A percentile compares a stretch with the other conserved stretches of the same genome.
Evolutionary conservation across 306 rosid genomes (phyloP).

Genomic region (Begonia masoniana): DNA sequence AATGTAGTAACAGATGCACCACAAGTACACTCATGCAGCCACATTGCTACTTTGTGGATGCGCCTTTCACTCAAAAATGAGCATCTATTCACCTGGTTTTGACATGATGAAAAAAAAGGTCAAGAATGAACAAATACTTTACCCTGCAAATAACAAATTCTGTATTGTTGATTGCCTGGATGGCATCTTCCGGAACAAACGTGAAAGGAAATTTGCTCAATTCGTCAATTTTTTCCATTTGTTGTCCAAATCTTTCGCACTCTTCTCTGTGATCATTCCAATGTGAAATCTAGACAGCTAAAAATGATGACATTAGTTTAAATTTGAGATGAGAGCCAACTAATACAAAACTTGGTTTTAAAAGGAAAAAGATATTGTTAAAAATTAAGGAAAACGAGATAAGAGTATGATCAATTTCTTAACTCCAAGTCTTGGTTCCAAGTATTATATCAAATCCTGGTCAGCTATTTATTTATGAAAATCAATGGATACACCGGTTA

Average conservation of each 20-base stretch:
- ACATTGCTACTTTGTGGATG: constrained; percentile 66
- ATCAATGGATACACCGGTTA: too few species aligned
- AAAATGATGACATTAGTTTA: neutral
- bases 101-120: constrained; percentile 35
- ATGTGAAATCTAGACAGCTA: constrained; percentile 41
- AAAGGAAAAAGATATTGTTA: too few species aligned
- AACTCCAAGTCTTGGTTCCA: too few species aligned
- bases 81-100: constrained; percentile 60
- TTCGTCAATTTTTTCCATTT: constrained; percentile 36
- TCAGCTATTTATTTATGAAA: too few species aligned
- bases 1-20: constrained; percentile 34
- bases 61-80: constrained; percentile 57
- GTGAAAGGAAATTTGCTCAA: constrained; percentile 76
- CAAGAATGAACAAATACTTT: constrained; percentile 2
- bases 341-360: too few species aligned
- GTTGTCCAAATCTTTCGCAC: constrained; percentile 68
- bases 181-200: constrained; percentile 50
- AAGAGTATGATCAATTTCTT: too few species aligned
- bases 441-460: too few species aligned
- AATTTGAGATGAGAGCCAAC: too few species aligned
- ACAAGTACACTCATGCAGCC: constrained; percentile 68
- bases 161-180: constrained; percentile 27
- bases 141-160: too few species aligned
- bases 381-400: too few species aligned
- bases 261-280: constrained; percentile 73